Evolutionary conservation across 2,329 filamentous ascomycete species (phyloP).

Genomic region (Aspergillus puulaauensis): DNA sequence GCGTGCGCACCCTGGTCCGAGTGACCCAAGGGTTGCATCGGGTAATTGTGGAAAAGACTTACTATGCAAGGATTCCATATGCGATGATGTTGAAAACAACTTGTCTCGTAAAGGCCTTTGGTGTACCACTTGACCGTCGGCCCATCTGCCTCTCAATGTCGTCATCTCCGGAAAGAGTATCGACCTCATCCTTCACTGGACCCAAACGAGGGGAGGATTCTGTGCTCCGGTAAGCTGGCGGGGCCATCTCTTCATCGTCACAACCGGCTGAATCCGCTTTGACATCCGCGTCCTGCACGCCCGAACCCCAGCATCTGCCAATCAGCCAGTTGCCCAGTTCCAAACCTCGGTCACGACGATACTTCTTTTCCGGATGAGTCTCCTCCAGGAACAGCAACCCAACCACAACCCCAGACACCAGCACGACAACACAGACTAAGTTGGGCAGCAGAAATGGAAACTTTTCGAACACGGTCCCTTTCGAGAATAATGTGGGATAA

Average conservation of each 20-base stretch:
- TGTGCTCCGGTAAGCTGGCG: slow-evolving; percentile 67
- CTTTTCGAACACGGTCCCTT: slow-evolving; percentile 74
- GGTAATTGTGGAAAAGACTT: slow-evolving; percentile 47
- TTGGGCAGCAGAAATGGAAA: slow-evolving; percentile 93
- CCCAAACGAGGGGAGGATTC: slow-evolving; percentile 54
- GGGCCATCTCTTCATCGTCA: slow-evolving; percentile 61
- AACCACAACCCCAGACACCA: slow-evolving; percentile 71
- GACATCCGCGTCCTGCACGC: slow-evolving; percentile 29
- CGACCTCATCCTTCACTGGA: slow-evolving; percentile 30
- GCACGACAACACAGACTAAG: slow-evolving; percentile 79
- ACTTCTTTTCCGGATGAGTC: slow-evolving; percentile 81
- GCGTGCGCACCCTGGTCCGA: no score
- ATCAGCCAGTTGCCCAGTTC: slow-evolving; percentile 74
- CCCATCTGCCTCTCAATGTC: slow-evolving; percentile 46
- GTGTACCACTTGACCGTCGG: slow-evolving; percentile 41
- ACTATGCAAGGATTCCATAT: slow-evolving; percentile 94
- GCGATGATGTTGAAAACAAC: slow-evolving; percentile 85
- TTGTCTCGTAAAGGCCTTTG: slow-evolving; percentile 75
- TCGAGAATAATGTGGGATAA: slow-evolving; percentile 71
- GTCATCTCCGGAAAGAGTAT: slow-evolving; percentile 33
- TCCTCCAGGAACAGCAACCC: slow-evolving; percentile 90
- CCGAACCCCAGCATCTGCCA: slow-evolving; percentile 27
- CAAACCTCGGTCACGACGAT: slow-evolving; percentile 71
- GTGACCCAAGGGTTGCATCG: not conserved
- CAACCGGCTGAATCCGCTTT: slow-evolving; percentile 54